Evolutionary conservation across 31 red algal genomes (phyloP), one percentile per base, ranked within the genome.

Genomic region (Porphyra umbilicalis): DNA sequence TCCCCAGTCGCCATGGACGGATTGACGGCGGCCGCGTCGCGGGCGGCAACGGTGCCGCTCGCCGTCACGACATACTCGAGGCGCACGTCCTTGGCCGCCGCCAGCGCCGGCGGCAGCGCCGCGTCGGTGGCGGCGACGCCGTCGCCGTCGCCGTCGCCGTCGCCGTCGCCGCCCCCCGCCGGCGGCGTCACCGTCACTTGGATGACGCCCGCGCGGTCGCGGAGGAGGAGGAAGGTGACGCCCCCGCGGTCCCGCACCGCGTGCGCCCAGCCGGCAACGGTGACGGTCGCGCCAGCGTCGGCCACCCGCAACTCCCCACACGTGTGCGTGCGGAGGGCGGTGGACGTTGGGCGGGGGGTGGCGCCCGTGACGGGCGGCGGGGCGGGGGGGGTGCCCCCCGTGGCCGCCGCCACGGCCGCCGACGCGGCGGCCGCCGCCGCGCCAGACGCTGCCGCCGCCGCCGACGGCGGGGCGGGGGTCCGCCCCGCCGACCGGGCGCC

Each of bases 241-340:
- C 90, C 90, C 6, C 98, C 98, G 11, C 92, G 81, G 82, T 99
- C 91, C 15, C 98, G 98, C 25, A 95, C 92, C 31, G 92, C 93
- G 80, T 99, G 94, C 38, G 90, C 92, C 98, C 98, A 99, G 6
- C 94, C 98, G 68, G 87, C 46, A 33, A 99, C 39, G 30, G 86
- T 77, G 57, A 99, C 92, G 13, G 36, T 76, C 15, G 42, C 76
- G 25, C 97, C 97, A 35, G 87, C 84, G 76, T 92, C 77, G 74
- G 42, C 34, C 11, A 76, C 71, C 16, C 91, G 79, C 35, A 99
- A 67, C 74, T 91, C 81, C 6, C 91, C 90, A 83, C 97, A 98
- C 34, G 85, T 87, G 78, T 98, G 96, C 77, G 96, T 90, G 39
- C 96, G 88, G 6, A 90, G 77, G 35, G 83, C 83, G 33, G 94